Evolutionary conservation across 73 alveolate genomes (phyloP), one percentile per base, ranked within the genome.

Genomic region (Effrenium voratum): DNA sequence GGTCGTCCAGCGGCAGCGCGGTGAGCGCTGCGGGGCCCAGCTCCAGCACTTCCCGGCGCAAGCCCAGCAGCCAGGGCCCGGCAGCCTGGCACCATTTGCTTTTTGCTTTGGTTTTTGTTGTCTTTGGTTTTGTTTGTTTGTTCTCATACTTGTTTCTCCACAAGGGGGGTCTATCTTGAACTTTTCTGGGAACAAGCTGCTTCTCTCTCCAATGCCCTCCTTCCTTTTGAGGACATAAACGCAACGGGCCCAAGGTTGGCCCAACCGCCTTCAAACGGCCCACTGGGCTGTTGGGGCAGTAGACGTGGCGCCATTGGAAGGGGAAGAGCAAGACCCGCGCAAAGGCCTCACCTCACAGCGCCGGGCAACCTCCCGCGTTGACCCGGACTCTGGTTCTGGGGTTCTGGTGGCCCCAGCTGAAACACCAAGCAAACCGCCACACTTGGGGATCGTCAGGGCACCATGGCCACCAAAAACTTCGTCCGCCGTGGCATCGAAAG

Each of bases 1-100:
- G n/a, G n/a, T 43, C 95, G 28, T 46, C 52, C 47, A 38, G 1
- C 40, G 95, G 95, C 34, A 63, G 82, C 22, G 95, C 95, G 19
- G 83, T 63, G 57, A 87, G 83, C 26, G 95, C 95, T 15, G 95
- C 95, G 12, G 30, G 26, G 4, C 95, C 95, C n/a, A 87, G 83
- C 40, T 87, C 95, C 83, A 87, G 49, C 30, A 45, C 81, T 8
- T 87, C 95, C 32, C 90, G 90, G 1, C 90, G 68, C 45, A 79
- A 44, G 90, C 90, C 90, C 66, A 79, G 68, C 30, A 79, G 68
- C 90, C 90, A 79, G 4, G 90, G 90, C 22, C 43, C 43, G 40
- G 43, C 30, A 50, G 43, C 90, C 45, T 36, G 28, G 30, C 43
- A n/a, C n/a, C n/a, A n/a, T n/a, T n/a, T n/a, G n/a, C n/a, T n/a